Conservation (phyloP, 176 grass and related monocot genomes). For the Alloteropsis semialata region DNA sequence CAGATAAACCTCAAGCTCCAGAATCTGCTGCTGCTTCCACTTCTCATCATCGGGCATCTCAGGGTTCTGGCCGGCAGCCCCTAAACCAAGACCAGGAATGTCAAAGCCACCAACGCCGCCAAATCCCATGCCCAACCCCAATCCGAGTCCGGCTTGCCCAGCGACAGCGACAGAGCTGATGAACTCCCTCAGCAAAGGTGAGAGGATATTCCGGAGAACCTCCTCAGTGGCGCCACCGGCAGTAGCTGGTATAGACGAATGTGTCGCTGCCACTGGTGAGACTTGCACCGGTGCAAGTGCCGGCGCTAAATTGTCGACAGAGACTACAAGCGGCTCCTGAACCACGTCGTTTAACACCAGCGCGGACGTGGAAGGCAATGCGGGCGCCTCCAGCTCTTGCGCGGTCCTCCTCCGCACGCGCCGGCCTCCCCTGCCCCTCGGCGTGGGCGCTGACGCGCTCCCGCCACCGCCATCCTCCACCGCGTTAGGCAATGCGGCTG, state of each 20-base stretch:
- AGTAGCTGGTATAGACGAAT: not conserved
- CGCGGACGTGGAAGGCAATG: constrained; percentile 12
- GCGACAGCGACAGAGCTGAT: constrained; percentile 43
- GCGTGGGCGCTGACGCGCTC: constrained; percentile 21
- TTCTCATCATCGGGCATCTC: constrained; percentile 44
- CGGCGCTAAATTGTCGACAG: constrained; percentile 38
- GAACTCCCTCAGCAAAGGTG: constrained; percentile 75
- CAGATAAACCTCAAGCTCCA: constrained; percentile 87
- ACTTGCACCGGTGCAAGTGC: not conserved
- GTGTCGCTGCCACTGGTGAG: not conserved
- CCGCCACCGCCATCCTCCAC: constrained; percentile 16
- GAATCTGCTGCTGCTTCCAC: constrained; percentile 75
- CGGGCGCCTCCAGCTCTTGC: constrained; percentile 36
- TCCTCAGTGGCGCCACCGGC: constrained; percentile 43
- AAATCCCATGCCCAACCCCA: constrained; percentile 39
- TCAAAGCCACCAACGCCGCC: constrained; percentile 20
- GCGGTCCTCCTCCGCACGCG: constrained; percentile 49
- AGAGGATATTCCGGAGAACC: constrained; percentile 50
- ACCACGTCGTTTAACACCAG: not conserved
- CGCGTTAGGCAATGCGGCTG: not conserved
- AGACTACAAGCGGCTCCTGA: constrained; percentile 22
- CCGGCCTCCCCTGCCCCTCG: constrained; percentile 40
- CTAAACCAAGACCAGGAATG: constrained; percentile 19
- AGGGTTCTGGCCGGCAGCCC: not conserved
- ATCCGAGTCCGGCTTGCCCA: constrained; percentile 35